Evolutionary conservation across 1,284 basidiomycete genomes (phyloP).

Genomic region (Ustilago shanxiensis): DNA sequence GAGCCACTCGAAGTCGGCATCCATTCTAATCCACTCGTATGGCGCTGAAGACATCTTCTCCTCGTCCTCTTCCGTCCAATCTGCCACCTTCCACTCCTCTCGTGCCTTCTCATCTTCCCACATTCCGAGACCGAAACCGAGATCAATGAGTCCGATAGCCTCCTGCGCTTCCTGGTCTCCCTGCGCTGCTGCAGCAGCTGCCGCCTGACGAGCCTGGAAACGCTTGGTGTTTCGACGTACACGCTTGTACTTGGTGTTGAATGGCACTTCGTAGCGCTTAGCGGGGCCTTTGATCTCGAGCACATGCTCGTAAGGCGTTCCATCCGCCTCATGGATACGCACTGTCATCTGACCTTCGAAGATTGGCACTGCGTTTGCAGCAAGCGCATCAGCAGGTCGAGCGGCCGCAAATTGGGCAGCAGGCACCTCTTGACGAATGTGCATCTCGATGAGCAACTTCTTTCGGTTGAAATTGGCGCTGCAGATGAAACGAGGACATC

Average conservation of each 20-base stretch:
- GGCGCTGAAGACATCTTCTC: conserved; percentile 84
- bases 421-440: conserved; percentile 87
- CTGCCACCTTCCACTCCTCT: conserved; percentile 87
- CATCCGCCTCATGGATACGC: conserved; percentile 98
- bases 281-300: conserved; percentile 87
- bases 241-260: conserved; percentile 99
- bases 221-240: conserved; percentile 93
- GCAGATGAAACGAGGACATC: conserved; percentile 91
- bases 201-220: conserved; percentile 91
- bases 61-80: conserved; percentile 98
- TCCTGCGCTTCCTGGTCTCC: conserved; percentile 79
- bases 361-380: conserved; percentile 71
- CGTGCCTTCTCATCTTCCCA: conserved; percentile 87
- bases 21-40: conserved; percentile 99
- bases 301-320: conserved; percentile 98
- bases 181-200: conserved; percentile 90
- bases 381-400: conserved; percentile 62
- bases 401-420: conserved; percentile 73
- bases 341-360: conserved; percentile 91
- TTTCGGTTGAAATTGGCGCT: conserved; percentile 94
- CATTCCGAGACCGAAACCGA: conserved; percentile 92
- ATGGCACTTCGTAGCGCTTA: conserved; percentile 95
- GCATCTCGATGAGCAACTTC: conserved; percentile 97
- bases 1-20: conserved; percentile 99
- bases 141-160: conserved; percentile 92